Evolutionary conservation across 257 asterid genomes (phyloP).

Genomic region (Solanum clarkiae): DNA sequence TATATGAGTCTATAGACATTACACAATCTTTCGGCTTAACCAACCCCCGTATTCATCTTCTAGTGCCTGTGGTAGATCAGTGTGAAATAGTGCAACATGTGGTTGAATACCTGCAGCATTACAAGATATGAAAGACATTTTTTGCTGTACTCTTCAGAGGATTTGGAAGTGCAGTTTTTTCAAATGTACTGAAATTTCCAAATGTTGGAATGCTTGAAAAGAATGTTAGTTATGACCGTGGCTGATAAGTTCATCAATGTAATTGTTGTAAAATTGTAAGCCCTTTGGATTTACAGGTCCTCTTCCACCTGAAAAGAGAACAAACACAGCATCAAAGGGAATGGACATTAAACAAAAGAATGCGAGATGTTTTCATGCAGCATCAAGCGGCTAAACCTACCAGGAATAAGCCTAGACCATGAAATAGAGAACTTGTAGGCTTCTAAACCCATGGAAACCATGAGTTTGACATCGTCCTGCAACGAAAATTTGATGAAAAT

Average conservation of each 20-base stretch:
- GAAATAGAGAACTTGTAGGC: conserved; percentile 1
- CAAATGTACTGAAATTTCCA: conserved; percentile 7
- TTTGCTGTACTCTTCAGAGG: background rate
- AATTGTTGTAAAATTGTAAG: conserved; percentile 37
- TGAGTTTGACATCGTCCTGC: background rate
- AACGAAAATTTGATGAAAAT: background rate
- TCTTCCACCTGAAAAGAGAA: conserved; percentile 9
- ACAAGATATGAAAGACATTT: background rate
- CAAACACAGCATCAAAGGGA: conserved; percentile 4
- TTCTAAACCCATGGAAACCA: background rate
- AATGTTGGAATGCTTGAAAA: conserved; percentile 8
- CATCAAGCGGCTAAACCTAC: background rate
- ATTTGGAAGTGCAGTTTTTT: background rate
- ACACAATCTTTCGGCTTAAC: conserved; percentile 42
- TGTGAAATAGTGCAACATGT: conserved; percentile 32
- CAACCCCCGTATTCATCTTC: conserved; percentile 49
- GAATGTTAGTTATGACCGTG: conserved; percentile 10
- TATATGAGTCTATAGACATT: background rate
- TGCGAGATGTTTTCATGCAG: background rate
- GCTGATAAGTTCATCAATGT: conserved; percentile 33
- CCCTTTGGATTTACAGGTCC: conserved; percentile 19
- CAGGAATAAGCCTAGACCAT: conserved; percentile 20
- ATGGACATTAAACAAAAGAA: background rate
- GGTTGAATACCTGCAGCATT: conserved; percentile 44
- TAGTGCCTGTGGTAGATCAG: conserved; percentile 48